phyloP scores from a whole-genome alignment of 306 rosid genomes.

The Vigna unguiculata region DNA sequence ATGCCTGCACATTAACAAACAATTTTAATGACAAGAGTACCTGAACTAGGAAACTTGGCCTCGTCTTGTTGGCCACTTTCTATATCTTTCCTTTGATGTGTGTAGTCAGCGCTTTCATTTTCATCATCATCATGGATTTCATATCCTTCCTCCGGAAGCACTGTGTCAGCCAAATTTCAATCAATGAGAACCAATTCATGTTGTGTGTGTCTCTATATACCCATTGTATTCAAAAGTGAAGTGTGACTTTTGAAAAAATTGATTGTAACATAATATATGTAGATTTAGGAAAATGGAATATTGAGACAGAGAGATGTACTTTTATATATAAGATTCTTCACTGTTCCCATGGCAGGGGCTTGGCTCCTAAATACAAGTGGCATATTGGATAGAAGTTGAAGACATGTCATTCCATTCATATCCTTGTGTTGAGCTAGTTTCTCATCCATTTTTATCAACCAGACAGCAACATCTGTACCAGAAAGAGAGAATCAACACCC shows the following conservation, averaged over 20 bases:
- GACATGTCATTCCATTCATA: slow-evolving; percentile 26
- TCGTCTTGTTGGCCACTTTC: slow-evolving; percentile 10
- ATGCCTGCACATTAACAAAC: neutral
- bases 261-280: neutral
- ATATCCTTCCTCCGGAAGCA: slow-evolving; percentile 37
- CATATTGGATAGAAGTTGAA: slow-evolving; percentile 39
- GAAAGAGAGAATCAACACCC: neutral
- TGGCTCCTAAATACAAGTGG: slow-evolving; percentile 31
- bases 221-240: neutral
- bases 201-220: neutral
- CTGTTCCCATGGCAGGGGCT: neutral
- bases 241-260: neutral
- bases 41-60: neutral
- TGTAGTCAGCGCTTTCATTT: neutral
- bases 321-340: slow-evolving; percentile 12
- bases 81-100: neutral
- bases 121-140: slow-evolving; percentile 24
- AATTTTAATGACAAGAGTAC: neutral
- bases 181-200: neutral
- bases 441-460: slow-evolving; percentile 23
- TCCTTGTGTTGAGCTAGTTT: slow-evolving; percentile 22
- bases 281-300: neutral
- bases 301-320: slow-evolving; percentile 5
- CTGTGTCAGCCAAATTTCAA: slow-evolving; percentile 14
- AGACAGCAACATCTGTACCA: slow-evolving; percentile 30